Percentiles rank a stretch among this genome's conserved stretches.
phyloP scores from a whole-genome alignment of 768 basidiomycete species.

The Calocera cornea region DNA sequence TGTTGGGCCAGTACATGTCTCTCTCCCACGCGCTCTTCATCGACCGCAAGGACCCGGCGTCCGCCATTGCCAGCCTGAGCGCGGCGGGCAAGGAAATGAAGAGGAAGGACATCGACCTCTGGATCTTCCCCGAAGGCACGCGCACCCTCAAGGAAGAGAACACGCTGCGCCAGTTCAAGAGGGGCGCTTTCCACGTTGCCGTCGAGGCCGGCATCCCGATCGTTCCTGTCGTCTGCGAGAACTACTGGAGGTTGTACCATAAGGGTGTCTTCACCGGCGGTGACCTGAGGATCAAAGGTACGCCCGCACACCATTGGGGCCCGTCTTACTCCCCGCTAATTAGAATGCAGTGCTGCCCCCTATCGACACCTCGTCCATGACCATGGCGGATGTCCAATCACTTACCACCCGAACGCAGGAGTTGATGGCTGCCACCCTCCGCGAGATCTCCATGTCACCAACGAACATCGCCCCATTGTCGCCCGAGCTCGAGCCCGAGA shows the following conservation, averaged over 20 bases:
- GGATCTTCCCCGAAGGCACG: slow-evolving; percentile 97
- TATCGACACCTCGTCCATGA: slow-evolving; percentile 58
- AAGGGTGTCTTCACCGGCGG: slow-evolving; percentile 64
- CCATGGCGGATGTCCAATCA: slow-evolving; percentile 50
- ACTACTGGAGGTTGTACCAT: slow-evolving; percentile 80
- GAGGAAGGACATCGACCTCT: slow-evolving; percentile 51
- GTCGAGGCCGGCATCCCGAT: slow-evolving; percentile 83
- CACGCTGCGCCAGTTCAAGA: slow-evolving; percentile 80
- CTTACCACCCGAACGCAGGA: slow-evolving; percentile 56
- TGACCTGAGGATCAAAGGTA: slow-evolving; percentile 68
- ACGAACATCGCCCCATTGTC: background rate
- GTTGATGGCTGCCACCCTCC: slow-evolving; percentile 64
- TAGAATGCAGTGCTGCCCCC: slow-evolving; percentile 68
- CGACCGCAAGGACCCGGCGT: slow-evolving; percentile 63
- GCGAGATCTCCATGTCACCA: slow-evolving; percentile 51
- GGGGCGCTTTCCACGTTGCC: slow-evolving; percentile 94
- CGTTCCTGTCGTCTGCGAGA: slow-evolving; percentile 82
- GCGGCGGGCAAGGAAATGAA: slow-evolving; percentile 73
- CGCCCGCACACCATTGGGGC: background rate
- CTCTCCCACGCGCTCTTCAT: slow-evolving; percentile 85
- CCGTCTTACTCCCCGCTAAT: background rate
- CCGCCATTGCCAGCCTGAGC: slow-evolving; percentile 60
- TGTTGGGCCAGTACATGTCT: slow-evolving; percentile 80
- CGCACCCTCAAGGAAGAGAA: slow-evolving; percentile 54
- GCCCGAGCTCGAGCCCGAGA: background rate